Percentiles rank a stretch among this genome's conserved stretches.
These are phyloP conservation scores for Piper longum DNA, from an alignment of 164 flowering plant genomes.

Conservation along the genomic window DNA sequence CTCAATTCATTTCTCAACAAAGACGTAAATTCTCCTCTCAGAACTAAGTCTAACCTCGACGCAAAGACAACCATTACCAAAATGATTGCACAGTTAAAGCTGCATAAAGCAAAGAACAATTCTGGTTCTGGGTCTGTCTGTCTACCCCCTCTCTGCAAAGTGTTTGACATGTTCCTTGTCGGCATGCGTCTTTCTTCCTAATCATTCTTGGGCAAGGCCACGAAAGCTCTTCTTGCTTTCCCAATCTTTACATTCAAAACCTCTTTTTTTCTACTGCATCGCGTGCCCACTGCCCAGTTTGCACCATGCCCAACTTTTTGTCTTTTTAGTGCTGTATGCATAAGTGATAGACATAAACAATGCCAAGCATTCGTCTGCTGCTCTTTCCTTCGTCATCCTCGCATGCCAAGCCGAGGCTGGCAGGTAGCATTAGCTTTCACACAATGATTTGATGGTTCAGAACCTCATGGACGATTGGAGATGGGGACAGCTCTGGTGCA, in stretches of 20 bases:
- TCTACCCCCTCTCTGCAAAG: background rate
- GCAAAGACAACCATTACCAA: background rate
- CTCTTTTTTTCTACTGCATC: background rate
- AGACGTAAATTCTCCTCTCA: too few relatives aligned
- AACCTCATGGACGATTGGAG: background rate
- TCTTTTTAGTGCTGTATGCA: background rate
- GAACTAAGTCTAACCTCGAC: background rate
- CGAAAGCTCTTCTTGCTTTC: background rate
- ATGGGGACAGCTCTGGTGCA: background rate
- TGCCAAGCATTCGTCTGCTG: background rate
- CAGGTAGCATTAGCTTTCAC: background rate
- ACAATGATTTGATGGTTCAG: background rate
- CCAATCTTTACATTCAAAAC: background rate
- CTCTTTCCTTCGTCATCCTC: background rate
- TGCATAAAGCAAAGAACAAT: background rate
- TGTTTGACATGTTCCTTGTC: conserved; percentile 1
- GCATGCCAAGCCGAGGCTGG: background rate
- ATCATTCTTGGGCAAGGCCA: background rate
- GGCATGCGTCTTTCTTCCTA: background rate
- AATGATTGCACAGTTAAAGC: conserved; percentile 1
- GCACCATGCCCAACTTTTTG: too few relatives aligned
- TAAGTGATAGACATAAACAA: background rate
- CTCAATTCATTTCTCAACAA: too few relatives aligned
- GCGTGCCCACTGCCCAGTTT: background rate
- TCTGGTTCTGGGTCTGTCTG: background rate